Conservation (phyloP, 1,139 yeast species). For the Candida neerlandica region DNA sequence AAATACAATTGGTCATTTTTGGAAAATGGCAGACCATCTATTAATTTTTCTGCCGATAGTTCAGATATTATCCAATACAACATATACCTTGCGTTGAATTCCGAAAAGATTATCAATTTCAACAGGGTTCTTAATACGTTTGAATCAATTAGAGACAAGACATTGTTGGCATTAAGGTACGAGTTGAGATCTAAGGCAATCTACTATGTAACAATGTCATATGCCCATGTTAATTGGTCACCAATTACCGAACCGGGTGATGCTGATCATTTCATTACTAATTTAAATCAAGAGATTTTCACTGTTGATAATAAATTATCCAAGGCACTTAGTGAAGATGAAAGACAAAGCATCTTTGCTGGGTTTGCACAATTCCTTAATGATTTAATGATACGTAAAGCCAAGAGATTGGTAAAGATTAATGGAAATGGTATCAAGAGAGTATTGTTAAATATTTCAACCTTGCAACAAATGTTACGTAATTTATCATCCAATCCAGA, state of each 20-base stretch:
- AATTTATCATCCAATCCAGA: slow-evolving; percentile 60
- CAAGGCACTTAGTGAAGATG: slow-evolving; percentile 28
- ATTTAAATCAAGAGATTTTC: slow-evolving; percentile 61
- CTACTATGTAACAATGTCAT: slow-evolving; percentile 57
- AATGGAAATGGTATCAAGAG: slow-evolving; percentile 70
- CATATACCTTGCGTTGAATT: slow-evolving; percentile 38
- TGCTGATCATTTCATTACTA: slow-evolving; percentile 62
- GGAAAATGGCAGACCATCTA: slow-evolving; percentile 41
- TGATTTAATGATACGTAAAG: slow-evolving; percentile 59
- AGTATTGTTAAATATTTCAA: slow-evolving; percentile 66
- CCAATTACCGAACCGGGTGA: slow-evolving; percentile 58
- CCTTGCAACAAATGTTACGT: slow-evolving; percentile 75
- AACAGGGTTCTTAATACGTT: slow-evolving; percentile 50
- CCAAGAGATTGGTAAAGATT: slow-evolving; percentile 55
- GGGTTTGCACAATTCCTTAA: slow-evolving; percentile 66
- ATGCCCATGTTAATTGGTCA: slow-evolving; percentile 45
- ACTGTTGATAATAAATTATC: slow-evolving; percentile 47
- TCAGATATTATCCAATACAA: slow-evolving; percentile 25
- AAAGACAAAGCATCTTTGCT: slow-evolving; percentile 35
- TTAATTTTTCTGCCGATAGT: slow-evolving; percentile 24
- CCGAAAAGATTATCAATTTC: slow-evolving; percentile 47
- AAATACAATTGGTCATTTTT: slow-evolving; percentile 62
- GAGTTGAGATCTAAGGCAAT: slow-evolving; percentile 67
- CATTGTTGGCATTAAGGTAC: slow-evolving; percentile 62
- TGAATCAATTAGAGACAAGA: slow-evolving; percentile 46